These are phyloP conservation scores for Saccharomycopsis olivae DNA, from an alignment of 805 yeast genomes.

Conservation along the genomic window DNA sequence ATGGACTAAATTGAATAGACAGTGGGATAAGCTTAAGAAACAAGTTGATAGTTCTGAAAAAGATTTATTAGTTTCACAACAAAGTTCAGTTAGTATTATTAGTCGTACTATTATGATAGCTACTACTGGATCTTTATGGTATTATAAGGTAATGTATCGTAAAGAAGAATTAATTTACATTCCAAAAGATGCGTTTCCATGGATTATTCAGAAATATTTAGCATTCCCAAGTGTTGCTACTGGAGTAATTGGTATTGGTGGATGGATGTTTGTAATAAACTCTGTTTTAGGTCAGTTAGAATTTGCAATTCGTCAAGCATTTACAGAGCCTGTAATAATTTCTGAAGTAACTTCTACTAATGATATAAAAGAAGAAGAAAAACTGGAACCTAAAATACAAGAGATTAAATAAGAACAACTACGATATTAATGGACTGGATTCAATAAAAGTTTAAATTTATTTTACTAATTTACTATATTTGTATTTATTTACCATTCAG, in stretches of 20 bases:
- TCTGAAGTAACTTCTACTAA: too few species aligned
- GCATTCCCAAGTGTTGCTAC: conserved; percentile 48
- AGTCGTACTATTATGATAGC: conserved; percentile 25
- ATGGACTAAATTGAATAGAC: conserved; percentile 88
- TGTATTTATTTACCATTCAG: conserved; percentile 4
- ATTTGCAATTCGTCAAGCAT: too few species aligned
- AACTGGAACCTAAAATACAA: too few species aligned
- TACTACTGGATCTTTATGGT: conserved; percentile 31
- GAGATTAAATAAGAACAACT: too few species aligned
- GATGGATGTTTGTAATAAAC: conserved; percentile 24
- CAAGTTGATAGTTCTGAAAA: conserved; percentile 38
- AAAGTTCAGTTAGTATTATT: conserved; percentile 22
- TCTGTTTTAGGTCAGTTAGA: conserved; percentile 36
- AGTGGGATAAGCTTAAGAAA: conserved; percentile 43
- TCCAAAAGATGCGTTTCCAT: conserved; percentile 49
- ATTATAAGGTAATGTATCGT: conserved; percentile 41
- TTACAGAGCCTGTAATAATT: too few species aligned
- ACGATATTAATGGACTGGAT: too few species aligned
- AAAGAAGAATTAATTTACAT: conserved; percentile 46
- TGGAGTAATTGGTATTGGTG: conserved; percentile 44
- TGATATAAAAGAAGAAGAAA: too few species aligned
- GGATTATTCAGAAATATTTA: conserved; percentile 40
- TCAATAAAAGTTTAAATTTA: too few species aligned
- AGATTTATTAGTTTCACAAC: conserved; percentile 23
- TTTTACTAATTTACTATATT: too few species aligned